phyloP scores from a whole-genome alignment of 352 stramenopile genomes.

The Saprolegnia diclina region DNA sequence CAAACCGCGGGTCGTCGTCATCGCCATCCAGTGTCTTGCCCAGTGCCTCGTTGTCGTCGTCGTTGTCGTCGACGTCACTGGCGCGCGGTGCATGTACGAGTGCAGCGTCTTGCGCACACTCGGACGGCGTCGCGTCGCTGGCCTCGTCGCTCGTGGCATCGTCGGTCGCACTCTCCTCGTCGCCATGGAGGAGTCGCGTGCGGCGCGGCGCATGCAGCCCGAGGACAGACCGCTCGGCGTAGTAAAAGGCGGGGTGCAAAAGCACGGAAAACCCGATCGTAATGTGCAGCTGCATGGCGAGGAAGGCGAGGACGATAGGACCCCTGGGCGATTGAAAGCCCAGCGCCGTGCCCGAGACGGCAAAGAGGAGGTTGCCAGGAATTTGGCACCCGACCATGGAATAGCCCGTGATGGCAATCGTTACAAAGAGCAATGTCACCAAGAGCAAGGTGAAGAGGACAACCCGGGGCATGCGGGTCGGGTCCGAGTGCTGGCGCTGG shows the following conservation, averaged over 20 bases:
- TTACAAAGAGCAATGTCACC: slow-evolving; percentile 28
- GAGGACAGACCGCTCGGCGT: slow-evolving; percentile 23
- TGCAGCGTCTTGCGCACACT: neutral
- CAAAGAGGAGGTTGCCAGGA: slow-evolving; percentile 32
- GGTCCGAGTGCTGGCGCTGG: slow-evolving; percentile 25
- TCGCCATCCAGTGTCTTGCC: neutral
- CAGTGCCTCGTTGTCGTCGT: neutral
- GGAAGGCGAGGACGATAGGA: slow-evolving; percentile 26
- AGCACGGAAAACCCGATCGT: slow-evolving; percentile 31
- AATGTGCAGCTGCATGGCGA: slow-evolving; percentile 32
- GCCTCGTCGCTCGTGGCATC: neutral
- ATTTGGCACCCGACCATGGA: slow-evolving; percentile 31
- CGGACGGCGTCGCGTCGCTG: neutral
- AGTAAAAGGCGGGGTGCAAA: slow-evolving; percentile 30
- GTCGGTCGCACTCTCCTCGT: neutral
- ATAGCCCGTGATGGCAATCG: slow-evolving; percentile 27
- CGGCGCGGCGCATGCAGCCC: slow-evolving; percentile 15
- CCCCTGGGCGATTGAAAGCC: slow-evolving; percentile 24
- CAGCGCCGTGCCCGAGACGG: slow-evolving; percentile 22
- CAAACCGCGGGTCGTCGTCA: slow-evolving; percentile 1
- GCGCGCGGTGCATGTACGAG: neutral
- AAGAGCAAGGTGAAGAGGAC: slow-evolving; percentile 28
- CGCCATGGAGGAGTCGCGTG: neutral
- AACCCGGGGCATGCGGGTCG: slow-evolving; percentile 30
- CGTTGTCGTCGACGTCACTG: neutral